Percentiles rank a stretch among this genome's conserved stretches.
Evolutionary conservation across 176 grass and related monocot genomes (phyloP).

Genomic region (Avena atlantica): DNA sequence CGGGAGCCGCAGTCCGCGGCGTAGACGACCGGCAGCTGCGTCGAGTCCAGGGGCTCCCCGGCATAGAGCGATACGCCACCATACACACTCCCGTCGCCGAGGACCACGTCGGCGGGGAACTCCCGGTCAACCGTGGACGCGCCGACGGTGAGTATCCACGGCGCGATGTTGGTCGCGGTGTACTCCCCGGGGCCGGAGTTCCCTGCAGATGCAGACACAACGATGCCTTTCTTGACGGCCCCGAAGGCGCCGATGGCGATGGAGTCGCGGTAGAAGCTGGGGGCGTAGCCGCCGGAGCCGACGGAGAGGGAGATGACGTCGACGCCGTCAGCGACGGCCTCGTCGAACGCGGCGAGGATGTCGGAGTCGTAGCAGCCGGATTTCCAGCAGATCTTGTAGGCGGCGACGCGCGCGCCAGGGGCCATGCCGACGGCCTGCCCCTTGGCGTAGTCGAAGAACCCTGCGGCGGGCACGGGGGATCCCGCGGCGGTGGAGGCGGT

Average conservation of each 20-base stretch:
- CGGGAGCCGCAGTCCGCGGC: conserved; percentile 65
- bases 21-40: conserved; percentile 59
- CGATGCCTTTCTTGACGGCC: conserved; percentile 61
- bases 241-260: conserved; percentile 83
- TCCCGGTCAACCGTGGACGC: conserved; percentile 79
- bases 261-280: conserved; percentile 59
- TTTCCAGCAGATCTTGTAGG: conserved; percentile 93
- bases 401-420: conserved; percentile 64
- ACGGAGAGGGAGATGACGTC: conserved; percentile 87
- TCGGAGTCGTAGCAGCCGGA: conserved; percentile 81
- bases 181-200: conserved; percentile 72
- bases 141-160: conserved; percentile 86
- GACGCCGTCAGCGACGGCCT: conserved; percentile 73
- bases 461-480: conserved; percentile 29
- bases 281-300: conserved; percentile 54
- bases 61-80: conserved; percentile 71
- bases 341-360: conserved; percentile 83
- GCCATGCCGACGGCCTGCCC: conserved; percentile 76
- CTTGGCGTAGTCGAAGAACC: conserved; percentile 62
- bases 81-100: conserved; percentile 61
- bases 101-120: conserved; percentile 69
- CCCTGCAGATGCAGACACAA: conserved; percentile 80
- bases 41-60: conserved; percentile 52
- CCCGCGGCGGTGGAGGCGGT: conserved; percentile 82
- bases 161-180: conserved; percentile 74